These are phyloP conservation scores for Gremmenia infestans DNA, from an alignment of 2,329 filamentous ascomycete species.

Conservation along the genomic window DNA sequence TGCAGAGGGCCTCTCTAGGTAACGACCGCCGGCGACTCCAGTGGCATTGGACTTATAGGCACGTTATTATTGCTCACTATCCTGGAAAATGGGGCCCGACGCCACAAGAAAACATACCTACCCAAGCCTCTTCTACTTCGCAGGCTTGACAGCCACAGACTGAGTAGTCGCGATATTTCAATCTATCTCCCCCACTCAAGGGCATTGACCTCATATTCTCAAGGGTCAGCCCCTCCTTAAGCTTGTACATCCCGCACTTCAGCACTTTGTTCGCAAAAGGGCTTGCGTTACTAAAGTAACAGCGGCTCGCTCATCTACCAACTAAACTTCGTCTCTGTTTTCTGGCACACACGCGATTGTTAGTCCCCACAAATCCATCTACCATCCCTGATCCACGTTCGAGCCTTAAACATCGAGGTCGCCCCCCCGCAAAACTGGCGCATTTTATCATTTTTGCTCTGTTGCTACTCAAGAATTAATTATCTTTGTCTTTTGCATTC, in stretches of 20 bases:
- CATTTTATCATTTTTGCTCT: constrained; percentile 13
- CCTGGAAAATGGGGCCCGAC: constrained; percentile 9
- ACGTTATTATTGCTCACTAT: background rate
- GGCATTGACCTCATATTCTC: constrained; percentile 3
- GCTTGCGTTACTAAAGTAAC: constrained; percentile 20
- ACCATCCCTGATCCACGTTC: constrained; percentile 11
- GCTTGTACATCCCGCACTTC: constrained; percentile 5
- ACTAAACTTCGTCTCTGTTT: constrained; percentile 19
- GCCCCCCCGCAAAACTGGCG: constrained; percentile 8
- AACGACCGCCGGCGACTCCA: constrained; percentile 21
- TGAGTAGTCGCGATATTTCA: constrained; percentile 17
- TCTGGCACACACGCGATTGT: constrained; percentile 18
- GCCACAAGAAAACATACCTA: constrained; percentile 18
- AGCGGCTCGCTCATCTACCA: constrained; percentile 19
- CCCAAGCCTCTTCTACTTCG: background rate
- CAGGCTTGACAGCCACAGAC: constrained; percentile 6
- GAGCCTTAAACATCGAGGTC: constrained; percentile 17
- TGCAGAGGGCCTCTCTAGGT: background rate
- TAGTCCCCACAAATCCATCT: constrained; percentile 23
- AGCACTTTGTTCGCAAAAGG: constrained; percentile 10
- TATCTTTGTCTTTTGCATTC: constrained; percentile 8
- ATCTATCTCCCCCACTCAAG: background rate
- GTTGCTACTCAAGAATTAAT: constrained; percentile 14
- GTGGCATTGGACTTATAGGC: constrained; percentile 11
- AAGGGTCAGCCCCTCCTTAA: background rate